A percentile compares a stretch with the other conserved stretches of the same genome.
phyloP scores from a whole-genome alignment of 169 alveolate genomes.

The Cryptosporidium sp. region DNA sequence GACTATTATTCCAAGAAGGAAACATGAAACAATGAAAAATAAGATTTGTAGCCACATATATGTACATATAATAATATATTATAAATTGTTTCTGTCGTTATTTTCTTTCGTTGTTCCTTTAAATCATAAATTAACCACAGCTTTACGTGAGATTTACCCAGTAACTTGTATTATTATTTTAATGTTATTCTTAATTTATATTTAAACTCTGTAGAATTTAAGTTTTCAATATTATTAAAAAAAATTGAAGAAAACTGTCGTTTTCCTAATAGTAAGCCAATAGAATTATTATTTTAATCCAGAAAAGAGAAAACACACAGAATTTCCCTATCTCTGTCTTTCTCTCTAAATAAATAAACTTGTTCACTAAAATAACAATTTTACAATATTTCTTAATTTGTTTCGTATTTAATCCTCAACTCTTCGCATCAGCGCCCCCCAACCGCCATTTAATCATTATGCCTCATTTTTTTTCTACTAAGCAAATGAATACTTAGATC shows the following conservation, averaged over 20 bases:
- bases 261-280: not conserved
- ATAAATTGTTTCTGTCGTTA: not conserved
- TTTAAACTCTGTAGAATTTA: not conserved
- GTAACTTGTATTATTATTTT: not conserved
- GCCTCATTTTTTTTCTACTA: not conserved
- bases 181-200: too few relatives aligned
- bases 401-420: not conserved
- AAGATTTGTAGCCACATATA: conserved; percentile 59
- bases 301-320: not conserved
- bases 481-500: conserved; percentile 1
- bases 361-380: not conserved
- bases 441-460: not conserved
- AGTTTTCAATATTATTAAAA: not conserved
- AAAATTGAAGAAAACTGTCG: not conserved
- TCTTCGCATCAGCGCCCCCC: conserved; percentile 1
- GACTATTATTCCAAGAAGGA: conserved; percentile 48
- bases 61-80: not conserved
- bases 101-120: not conserved
- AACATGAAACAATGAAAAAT: conserved; percentile 7
- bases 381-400: not conserved
- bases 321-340: too few relatives aligned
- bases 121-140: not conserved
- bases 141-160: not conserved
- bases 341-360: not conserved
- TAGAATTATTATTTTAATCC: too few relatives aligned